Conservation (phyloP, 1,284 basidiomycete genomes). For the Sporisorium scitamineum region DNA sequence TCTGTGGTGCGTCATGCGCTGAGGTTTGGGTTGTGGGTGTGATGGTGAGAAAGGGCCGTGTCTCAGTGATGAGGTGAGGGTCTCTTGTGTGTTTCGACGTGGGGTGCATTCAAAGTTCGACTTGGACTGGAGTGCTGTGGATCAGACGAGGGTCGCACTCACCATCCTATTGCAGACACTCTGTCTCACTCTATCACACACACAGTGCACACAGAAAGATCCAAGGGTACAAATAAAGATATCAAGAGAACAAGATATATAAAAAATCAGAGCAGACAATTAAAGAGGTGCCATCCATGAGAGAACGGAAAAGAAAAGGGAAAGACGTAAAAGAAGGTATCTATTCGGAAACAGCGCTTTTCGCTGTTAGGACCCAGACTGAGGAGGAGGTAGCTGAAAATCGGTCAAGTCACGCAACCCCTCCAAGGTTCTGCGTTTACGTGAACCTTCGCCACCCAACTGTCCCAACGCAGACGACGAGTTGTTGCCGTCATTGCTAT, state of each 20-base stretch:
- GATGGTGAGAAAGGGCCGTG: not conserved
- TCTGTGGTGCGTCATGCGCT: not conserved
- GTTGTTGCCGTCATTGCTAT: slow-evolving; percentile 10
- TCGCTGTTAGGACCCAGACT: slow-evolving; percentile 11
- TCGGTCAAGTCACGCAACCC: slow-evolving; percentile 29
- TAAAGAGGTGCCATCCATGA: no score
- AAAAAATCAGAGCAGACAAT: not conserved
- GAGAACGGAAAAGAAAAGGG: not conserved
- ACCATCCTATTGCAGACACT: no score
- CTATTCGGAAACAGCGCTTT: not conserved
- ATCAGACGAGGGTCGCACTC: no score
- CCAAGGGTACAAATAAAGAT: slow-evolving; percentile 5
- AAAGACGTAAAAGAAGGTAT: slow-evolving; percentile 3
- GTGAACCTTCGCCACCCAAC: slow-evolving; percentile 50
- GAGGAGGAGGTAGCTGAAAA: slow-evolving; percentile 52
- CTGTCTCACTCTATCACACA: not conserved
- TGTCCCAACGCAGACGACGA: slow-evolving; percentile 40
- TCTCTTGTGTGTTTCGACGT: no score
- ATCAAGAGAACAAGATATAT: not conserved
- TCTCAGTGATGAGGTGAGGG: no score
- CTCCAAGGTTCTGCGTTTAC: slow-evolving; percentile 40
- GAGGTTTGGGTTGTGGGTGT: not conserved
- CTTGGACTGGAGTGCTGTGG: no score
- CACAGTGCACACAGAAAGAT: not conserved
- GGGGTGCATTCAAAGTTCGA: no score